Conservation (phyloP, 1,284 basidiomycete genomes). For the Ganoderma meredithae region DNA sequence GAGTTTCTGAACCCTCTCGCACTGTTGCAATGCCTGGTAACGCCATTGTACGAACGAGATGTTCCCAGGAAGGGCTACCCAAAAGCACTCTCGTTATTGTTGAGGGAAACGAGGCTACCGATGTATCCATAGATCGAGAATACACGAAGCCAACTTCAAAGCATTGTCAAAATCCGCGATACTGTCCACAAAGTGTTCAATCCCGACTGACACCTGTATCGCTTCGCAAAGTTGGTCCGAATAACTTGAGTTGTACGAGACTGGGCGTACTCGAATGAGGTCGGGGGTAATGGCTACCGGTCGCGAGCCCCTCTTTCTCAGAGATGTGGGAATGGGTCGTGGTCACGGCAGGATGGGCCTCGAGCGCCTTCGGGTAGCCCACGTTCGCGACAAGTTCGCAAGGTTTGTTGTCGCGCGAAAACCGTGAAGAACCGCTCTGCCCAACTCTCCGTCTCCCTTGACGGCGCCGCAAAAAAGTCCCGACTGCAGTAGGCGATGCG, state of each 20-base stretch:
- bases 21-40: background rate
- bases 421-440: conserved; percentile 76
- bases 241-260: background rate
- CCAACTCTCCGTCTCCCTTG: conserved; percentile 61
- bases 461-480: conserved; percentile 79
- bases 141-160: conserved; percentile 42
- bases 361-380: conserved; percentile 82
- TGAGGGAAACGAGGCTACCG: no score
- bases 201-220: conserved; percentile 71
- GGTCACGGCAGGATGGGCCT: conserved; percentile 83
- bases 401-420: conserved; percentile 81
- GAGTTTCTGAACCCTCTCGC: background rate
- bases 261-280: conserved; percentile 71
- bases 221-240: background rate
- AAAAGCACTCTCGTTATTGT: background rate
- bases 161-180: conserved; percentile 85
- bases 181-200: conserved; percentile 87
- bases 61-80: background rate
- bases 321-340: conserved; percentile 88
- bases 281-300: conserved; percentile 79
- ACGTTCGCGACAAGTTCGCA: conserved; percentile 86
- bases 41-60: background rate
- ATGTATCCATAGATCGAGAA: no score
- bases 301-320: conserved; percentile 68
- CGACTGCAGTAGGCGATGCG: conserved; percentile 63